Percentiles rank a stretch among this genome's conserved stretches.
Evolutionary conservation across 805 yeast species (phyloP).

Genomic region (Komagataella populi): DNA sequence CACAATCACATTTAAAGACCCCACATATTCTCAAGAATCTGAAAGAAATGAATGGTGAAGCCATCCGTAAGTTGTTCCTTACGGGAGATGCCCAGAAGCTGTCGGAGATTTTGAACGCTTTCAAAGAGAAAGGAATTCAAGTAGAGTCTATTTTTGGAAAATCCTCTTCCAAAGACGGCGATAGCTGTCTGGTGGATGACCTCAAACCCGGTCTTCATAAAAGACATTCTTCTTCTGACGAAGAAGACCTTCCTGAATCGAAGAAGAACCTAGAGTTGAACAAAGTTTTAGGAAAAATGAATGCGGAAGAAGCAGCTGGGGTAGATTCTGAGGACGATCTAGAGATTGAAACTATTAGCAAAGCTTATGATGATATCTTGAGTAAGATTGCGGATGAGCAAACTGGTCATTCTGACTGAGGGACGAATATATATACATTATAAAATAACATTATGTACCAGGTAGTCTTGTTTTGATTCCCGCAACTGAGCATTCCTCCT

Average conservation of each 20-base stretch:
- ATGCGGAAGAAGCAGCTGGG: background rate
- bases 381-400: background rate
- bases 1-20: background rate
- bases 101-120: background rate
- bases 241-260: background rate
- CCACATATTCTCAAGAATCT: background rate
- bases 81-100: background rate
- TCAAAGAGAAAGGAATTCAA: background rate
- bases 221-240: background rate
- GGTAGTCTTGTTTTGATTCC: background rate
- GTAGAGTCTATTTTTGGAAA: background rate
- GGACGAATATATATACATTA: background rate
- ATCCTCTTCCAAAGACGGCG: background rate
- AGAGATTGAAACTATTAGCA: background rate
- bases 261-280: background rate
- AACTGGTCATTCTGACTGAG: background rate
- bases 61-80: background rate
- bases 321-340: background rate
- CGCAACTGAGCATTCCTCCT: background rate
- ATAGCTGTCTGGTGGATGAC: background rate
- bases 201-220: background rate
- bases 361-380: background rate
- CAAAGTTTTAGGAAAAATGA: background rate
- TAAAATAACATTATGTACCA: background rate
- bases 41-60: background rate